Evolutionary conservation across 768 basidiomycete species (phyloP).

Genomic region (Lyophyllum shimeji): DNA sequence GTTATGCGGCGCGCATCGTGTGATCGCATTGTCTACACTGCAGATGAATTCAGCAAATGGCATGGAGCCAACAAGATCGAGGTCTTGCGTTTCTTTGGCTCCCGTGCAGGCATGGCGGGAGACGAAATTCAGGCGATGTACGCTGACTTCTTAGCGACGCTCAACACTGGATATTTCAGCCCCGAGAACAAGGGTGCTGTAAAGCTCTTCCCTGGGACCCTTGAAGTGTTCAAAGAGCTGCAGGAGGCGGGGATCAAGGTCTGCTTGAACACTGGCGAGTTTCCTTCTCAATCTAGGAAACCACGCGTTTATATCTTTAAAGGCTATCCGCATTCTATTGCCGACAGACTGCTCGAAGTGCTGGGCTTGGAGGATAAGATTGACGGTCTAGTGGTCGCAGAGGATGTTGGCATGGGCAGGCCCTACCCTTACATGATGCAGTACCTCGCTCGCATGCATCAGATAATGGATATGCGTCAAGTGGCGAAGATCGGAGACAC

Average conservation of each 20-base stretch:
- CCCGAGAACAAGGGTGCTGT: constrained; percentile 5
- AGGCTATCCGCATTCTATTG: constrained; percentile 14
- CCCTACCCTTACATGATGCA: constrained; percentile 16
- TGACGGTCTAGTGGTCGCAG: constrained; percentile 12
- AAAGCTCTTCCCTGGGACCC: constrained; percentile 4
- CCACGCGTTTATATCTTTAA: background rate
- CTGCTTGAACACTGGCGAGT: constrained; percentile 12
- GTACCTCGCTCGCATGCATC: constrained; percentile 9
- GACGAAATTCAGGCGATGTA: constrained; percentile 11
- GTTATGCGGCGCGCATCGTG: constrained; percentile 11
- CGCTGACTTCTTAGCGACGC: constrained; percentile 3
- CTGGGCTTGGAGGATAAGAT: constrained; percentile 8
- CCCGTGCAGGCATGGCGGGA: constrained; percentile 10
- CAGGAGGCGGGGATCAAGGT: constrained; percentile 10
- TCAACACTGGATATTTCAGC: constrained; percentile 8
- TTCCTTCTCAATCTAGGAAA: background rate
- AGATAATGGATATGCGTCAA: constrained; percentile 10
- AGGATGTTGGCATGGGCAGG: constrained; percentile 13
- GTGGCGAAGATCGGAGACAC: constrained; percentile 11
- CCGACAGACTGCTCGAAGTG: constrained; percentile 1
- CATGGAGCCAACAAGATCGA: constrained; percentile 14
- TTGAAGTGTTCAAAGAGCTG: constrained; percentile 1
- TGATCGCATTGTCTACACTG: constrained; percentile 4
- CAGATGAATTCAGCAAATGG: constrained; percentile 11
- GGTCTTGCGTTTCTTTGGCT: constrained; percentile 8